Base-by-base conservation (phyloP, 768 basidiomycete genomes). In the Kwoniella newhampshirensis region DNA sequence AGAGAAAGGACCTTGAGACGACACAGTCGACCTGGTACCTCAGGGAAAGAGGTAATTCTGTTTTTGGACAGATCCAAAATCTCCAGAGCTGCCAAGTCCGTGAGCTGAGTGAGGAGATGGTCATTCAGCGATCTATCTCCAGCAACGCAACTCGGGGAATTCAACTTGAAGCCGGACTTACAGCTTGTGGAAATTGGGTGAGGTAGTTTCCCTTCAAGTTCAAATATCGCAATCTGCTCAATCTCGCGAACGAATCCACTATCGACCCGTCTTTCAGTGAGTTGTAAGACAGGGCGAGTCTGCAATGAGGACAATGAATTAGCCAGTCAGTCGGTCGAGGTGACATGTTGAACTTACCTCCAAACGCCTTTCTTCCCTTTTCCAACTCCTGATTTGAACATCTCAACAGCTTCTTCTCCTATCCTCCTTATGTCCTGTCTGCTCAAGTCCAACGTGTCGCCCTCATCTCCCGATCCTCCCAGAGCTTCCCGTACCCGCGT, bases 51-150 rank as follows among this genome's bases (percentile, higher is more conserved):
- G 73, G 83, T 86, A 65, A 99, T 84, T 77, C 86, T 89, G 79
- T 99, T 99, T 63, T 89, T 85, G 63, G 90, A 92, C 40, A 99
- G 82, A 75, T 99, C 96, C 62, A 99, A 79, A 57, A 92, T 94
- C 77, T 99, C 94, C 52, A 99, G 81, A 5, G 87, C 86, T 2
- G 87, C 84, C 79, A 98, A 85, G 17, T 84, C 79, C 42, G 88
- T 90, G 41, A 96, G 81, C 92, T 94, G 64, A n/a, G 1, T 20
- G n/a, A 32, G 36, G 5, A 53, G 44, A 42, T 12, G 39, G n/a
- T 32, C 28, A 3, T 45, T 11, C 45, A 32, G 23, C 13, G n/a
- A n/a, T n/a, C n/a, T n/a, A 20, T 8, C 6, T 30, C 30, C 3
- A 27, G 23, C 8, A 13, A 20, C 12, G 18, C 13, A 20, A 37